Conservation (phyloP, 2,329 filamentous ascomycete species). For the Ceratocystis harringtonii region DNA sequence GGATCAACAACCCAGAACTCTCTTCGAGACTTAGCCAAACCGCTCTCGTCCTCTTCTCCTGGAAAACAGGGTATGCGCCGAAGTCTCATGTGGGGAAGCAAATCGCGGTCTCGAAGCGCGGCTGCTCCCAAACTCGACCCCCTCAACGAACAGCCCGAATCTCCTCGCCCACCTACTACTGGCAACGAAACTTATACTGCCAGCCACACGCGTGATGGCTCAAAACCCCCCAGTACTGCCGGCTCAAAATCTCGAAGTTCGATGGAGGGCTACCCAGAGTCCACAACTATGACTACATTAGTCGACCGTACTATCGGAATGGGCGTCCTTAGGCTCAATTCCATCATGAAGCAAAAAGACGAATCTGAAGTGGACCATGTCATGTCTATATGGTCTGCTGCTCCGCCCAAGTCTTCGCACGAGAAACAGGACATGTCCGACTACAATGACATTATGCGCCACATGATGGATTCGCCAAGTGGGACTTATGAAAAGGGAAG, state of each 20-base stretch:
- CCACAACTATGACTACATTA: conserved; percentile 21
- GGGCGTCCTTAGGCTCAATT: conserved; percentile 61
- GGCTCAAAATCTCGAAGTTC: conserved; percentile 37
- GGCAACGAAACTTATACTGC: conserved; percentile 32
- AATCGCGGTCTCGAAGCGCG: conserved; percentile 32
- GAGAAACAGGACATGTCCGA: conserved; percentile 45
- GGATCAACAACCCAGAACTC: conserved; percentile 31
- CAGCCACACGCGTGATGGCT: conserved; percentile 17
- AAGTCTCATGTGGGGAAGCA: conserved; percentile 57
- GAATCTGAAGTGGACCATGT: conserved; percentile 64
- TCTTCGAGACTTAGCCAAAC: conserved; percentile 31
- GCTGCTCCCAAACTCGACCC: conserved; percentile 37
- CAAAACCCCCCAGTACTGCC: conserved; percentile 38
- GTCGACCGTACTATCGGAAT: conserved; percentile 53
- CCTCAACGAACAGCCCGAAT: conserved; percentile 38
- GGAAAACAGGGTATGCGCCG: conserved; percentile 42
- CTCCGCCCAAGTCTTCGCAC: conserved; percentile 28
- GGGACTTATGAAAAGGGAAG: conserved; percentile 60
- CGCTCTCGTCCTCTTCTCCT: conserved; percentile 28
- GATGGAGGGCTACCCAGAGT: conserved; percentile 19
- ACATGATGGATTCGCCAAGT: conserved; percentile 58
- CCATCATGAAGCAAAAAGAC: conserved; percentile 49
- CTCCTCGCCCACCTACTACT: conserved; percentile 26
- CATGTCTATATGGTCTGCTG: conserved; percentile 60
- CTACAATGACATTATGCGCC: conserved; percentile 58